Evolutionary conservation across 805 yeast genomes (phyloP).

Genomic region (Candida methanosorbosa): DNA sequence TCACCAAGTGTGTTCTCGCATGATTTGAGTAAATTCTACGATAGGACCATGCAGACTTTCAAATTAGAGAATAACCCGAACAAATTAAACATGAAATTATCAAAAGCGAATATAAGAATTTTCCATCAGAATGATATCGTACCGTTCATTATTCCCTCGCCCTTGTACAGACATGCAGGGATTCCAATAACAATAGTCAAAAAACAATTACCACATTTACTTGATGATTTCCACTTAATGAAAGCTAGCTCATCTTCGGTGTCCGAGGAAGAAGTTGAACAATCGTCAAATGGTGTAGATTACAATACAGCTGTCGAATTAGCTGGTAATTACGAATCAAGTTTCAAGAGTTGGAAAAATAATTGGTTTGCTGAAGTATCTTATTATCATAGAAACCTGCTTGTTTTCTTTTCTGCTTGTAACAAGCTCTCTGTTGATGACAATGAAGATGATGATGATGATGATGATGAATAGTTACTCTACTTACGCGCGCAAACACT

Average conservation of each 20-base stretch:
- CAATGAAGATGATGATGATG: neutral
- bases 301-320: too few relatives aligned
- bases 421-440: neutral
- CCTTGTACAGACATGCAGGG: conserved; percentile 10
- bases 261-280: neutral
- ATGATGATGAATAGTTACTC: too few relatives aligned
- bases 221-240: conserved; percentile 1
- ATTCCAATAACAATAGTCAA: conserved; percentile 5
- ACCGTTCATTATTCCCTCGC: conserved; percentile 10
- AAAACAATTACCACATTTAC: conserved; percentile 8
- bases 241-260: neutral
- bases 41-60: conserved; percentile 1
- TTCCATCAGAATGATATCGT: conserved; percentile 11
- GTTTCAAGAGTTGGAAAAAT: too few relatives aligned
- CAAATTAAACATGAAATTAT: too few relatives aligned
- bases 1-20: conserved; percentile 13
- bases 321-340: too few relatives aligned
- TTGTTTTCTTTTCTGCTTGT: conserved; percentile 1
- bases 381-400: neutral
- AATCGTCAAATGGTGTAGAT: too few relatives aligned
- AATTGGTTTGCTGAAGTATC: neutral
- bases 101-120: conserved; percentile 6
- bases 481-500: too few relatives aligned
- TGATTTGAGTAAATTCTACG: conserved; percentile 6
- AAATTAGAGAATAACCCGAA: too few relatives aligned